Evolutionary conservation across 192 early-diverging fungal species (phyloP).

Genomic region (Neocallimastix lanati): DNA sequence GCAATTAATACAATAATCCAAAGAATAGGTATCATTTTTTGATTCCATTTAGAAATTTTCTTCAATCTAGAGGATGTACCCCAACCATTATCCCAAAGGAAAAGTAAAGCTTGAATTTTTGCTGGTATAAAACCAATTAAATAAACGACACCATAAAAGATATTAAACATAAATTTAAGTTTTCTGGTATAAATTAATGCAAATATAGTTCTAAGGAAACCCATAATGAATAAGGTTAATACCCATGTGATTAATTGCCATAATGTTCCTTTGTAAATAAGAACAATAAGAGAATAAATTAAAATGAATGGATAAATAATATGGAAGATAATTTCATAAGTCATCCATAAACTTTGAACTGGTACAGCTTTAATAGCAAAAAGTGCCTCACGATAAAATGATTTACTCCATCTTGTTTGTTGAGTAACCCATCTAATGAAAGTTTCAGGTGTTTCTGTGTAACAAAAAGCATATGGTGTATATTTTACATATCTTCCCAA

Average conservation of each 20-base stretch:
- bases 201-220: slow-evolving; percentile 21
- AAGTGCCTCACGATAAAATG: slow-evolving; percentile 29
- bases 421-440: slow-evolving; percentile 43
- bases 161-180: slow-evolving; percentile 19
- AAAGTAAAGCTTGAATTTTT: slow-evolving; percentile 31
- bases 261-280: slow-evolving; percentile 8
- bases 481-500: slow-evolving; percentile 28
- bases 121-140: slow-evolving; percentile 32
- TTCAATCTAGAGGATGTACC: slow-evolving; percentile 12
- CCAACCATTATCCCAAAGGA: slow-evolving; percentile 37
- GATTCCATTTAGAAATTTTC: background rate
- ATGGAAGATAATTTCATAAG: slow-evolving; percentile 34
- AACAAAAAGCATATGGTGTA: slow-evolving; percentile 33
- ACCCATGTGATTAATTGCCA: slow-evolving; percentile 22
- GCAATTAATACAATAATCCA: background rate
- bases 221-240: slow-evolving; percentile 18
- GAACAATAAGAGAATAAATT: slow-evolving; percentile 21
- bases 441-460: slow-evolving; percentile 31
- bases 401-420: slow-evolving; percentile 45
- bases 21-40: background rate
- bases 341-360: slow-evolving; percentile 39
- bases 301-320: slow-evolving; percentile 39
- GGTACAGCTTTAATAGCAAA: background rate
- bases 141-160: slow-evolving; percentile 28
- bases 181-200: slow-evolving; percentile 13